These are phyloP conservation scores for Dendrobium huoshanense DNA, from an alignment of 106 monocot genomes.

Conservation along the genomic window DNA sequence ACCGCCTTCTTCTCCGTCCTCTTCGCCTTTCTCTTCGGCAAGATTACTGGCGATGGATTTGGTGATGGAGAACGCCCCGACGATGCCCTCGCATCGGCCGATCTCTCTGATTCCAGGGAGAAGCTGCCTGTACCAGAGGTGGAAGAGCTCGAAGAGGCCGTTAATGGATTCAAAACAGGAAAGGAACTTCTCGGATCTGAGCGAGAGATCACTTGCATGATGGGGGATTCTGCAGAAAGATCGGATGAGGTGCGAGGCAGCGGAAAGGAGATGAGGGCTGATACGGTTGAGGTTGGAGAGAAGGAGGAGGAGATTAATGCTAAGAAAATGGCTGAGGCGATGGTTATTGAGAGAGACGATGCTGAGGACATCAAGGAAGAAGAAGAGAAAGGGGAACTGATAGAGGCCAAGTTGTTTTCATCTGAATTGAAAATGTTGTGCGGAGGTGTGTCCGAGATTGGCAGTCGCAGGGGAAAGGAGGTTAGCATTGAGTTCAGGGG, in stretches of 20 bases:
- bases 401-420: not conserved
- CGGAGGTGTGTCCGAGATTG: not conserved
- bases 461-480: not conserved
- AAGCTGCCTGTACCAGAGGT: not conserved
- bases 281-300: not conserved
- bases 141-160: not conserved
- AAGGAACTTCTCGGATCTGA: not conserved
- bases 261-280: not conserved
- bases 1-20: constrained; percentile 38
- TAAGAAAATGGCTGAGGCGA: not conserved
- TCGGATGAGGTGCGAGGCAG: not conserved
- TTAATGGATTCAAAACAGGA: not conserved
- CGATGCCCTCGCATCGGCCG: not conserved
- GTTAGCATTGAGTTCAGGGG: not conserved
- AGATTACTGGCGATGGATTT: constrained; percentile 16
- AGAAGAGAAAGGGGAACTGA: not conserved
- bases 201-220: not conserved
- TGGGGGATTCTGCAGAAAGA: too few relatives aligned
- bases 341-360: not conserved
- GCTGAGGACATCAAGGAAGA: not conserved
- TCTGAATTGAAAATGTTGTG: not conserved
- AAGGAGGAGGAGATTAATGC: not conserved
- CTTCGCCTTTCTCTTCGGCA: constrained; percentile 38
- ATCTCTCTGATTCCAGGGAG: not conserved
- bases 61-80: not conserved